Percentiles rank a stretch among this genome's conserved stretches.
Evolutionary conservation across 768 basidiomycete genomes (phyloP).

Genomic region (Pleurotus cornucopiae): DNA sequence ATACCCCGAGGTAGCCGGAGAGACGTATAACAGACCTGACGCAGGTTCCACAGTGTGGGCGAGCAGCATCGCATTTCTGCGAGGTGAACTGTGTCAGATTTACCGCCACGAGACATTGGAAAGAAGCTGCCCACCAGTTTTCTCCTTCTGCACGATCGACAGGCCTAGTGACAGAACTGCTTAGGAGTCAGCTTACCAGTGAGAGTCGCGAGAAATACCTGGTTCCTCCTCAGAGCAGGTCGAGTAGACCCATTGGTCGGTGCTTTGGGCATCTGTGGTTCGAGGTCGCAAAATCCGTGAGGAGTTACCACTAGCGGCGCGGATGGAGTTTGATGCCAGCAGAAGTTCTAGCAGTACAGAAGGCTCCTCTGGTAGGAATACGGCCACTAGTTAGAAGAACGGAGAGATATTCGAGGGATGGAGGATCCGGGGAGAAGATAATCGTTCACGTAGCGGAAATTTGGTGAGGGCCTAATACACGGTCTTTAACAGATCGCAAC

Average conservation of each 20-base stretch:
- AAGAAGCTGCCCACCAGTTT: slow-evolving; percentile 59
- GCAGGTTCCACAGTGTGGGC: slow-evolving; percentile 83
- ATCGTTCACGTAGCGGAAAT: neutral
- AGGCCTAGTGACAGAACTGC: slow-evolving; percentile 46
- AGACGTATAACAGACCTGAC: slow-evolving; percentile 52
- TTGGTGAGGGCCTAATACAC: neutral
- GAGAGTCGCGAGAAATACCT: slow-evolving; percentile 35
- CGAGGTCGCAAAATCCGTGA: too few relatives aligned
- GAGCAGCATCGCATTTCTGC: slow-evolving; percentile 86
- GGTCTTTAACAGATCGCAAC: neutral
- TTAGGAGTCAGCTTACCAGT: slow-evolving; percentile 5
- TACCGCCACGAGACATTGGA: neutral
- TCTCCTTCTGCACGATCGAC: slow-evolving; percentile 77
- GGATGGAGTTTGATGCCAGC: too few relatives aligned
- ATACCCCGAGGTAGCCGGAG: neutral
- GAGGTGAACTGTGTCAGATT: slow-evolving; percentile 6
- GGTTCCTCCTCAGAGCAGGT: slow-evolving; percentile 74
- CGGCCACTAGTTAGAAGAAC: slow-evolving; percentile 1
- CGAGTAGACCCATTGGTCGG: slow-evolving; percentile 41
- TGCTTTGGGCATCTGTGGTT: slow-evolving; percentile 63
- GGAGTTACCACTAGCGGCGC: too few relatives aligned
- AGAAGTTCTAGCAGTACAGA: too few relatives aligned
- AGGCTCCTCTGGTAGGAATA: too few relatives aligned
- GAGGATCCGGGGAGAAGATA: neutral
- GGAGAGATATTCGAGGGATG: neutral